Evolutionary conservation across 306 rosid species (phyloP).

Genomic region (Ammopiptanthus mongolicus): DNA sequence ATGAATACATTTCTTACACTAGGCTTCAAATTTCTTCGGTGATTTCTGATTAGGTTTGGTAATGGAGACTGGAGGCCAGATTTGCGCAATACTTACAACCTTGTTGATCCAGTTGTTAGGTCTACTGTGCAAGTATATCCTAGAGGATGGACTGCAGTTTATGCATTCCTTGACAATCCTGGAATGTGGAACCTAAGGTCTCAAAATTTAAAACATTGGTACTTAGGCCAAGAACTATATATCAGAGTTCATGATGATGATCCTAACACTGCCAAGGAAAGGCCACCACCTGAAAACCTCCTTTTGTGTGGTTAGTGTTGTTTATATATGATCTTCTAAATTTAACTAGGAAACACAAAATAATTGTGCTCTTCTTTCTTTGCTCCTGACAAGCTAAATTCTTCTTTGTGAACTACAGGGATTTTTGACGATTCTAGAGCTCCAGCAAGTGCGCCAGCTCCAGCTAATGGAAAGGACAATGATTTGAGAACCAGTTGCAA

Average conservation of each 20-base stretch:
- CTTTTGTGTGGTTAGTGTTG: conserved; percentile 49
- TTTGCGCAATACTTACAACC: conserved; percentile 25
- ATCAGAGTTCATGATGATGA: conserved; percentile 40
- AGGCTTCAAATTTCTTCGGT: neutral
- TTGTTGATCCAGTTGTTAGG: conserved; percentile 37
- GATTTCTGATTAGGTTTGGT: conserved; percentile 23
- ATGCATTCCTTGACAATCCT: conserved; percentile 56
- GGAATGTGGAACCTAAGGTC: conserved; percentile 71
- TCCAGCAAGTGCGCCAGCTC: conserved; percentile 17
- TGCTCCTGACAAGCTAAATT: neutral
- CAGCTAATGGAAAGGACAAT: conserved; percentile 6
- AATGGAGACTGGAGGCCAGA: conserved; percentile 21
- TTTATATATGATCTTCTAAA: neutral
- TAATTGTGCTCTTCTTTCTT: neutral
- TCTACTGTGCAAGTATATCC: conserved; percentile 45
- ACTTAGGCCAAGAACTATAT: conserved; percentile 50
- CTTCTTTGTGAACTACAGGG: conserved; percentile 16
- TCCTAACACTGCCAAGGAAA: conserved; percentile 47
- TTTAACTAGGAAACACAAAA: neutral
- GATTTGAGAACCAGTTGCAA: neutral
- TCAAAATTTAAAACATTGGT: conserved; percentile 46
- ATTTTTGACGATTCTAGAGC: conserved; percentile 16
- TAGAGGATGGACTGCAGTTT: conserved; percentile 48
- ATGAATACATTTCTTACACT: neutral
- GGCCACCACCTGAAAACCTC: conserved; percentile 40